Evolutionary conservation across 164 flowering plant species (phyloP).

Genomic region (Stephania cephalantha): DNA sequence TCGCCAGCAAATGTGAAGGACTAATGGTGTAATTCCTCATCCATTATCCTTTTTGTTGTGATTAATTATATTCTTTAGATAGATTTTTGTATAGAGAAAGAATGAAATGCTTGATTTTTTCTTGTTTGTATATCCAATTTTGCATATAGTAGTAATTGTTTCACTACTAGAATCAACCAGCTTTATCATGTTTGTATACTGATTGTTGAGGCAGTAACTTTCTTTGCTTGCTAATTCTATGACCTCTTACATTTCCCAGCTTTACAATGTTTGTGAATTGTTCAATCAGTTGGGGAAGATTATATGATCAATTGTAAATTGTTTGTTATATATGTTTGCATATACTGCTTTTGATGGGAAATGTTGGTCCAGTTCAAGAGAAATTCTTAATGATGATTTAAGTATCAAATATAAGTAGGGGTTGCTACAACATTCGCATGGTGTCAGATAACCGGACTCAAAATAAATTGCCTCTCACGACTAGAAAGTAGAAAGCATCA

Average conservation of each 20-base stretch:
- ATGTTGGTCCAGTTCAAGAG: too few species aligned
- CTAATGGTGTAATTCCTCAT: not conserved
- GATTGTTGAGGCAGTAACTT: not conserved
- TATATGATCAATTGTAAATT: not conserved
- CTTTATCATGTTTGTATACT: not conserved
- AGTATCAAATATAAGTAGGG: too few species aligned
- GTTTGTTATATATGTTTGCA: not conserved
- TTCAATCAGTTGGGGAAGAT: not conserved
- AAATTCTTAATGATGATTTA: too few species aligned
- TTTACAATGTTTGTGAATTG: not conserved
- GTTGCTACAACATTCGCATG: too few species aligned
- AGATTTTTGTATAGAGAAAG: not conserved
- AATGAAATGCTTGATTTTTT: not conserved
- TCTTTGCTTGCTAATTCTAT: not conserved
- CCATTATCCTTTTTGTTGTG: not conserved
- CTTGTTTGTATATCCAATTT: not conserved
- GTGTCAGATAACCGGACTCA: too few species aligned
- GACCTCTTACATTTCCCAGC: not conserved
- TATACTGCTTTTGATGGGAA: too few species aligned
- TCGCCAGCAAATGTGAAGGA: slow-evolving; percentile 8
- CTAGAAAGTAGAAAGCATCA: too few species aligned
- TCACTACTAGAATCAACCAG: not conserved
- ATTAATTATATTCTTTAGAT: not conserved
- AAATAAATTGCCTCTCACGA: too few species aligned
- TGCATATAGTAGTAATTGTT: not conserved